These are phyloP conservation scores for Vachellia collinsii DNA, from an alignment of 306 rosid species.

Conservation along the genomic window DNA sequence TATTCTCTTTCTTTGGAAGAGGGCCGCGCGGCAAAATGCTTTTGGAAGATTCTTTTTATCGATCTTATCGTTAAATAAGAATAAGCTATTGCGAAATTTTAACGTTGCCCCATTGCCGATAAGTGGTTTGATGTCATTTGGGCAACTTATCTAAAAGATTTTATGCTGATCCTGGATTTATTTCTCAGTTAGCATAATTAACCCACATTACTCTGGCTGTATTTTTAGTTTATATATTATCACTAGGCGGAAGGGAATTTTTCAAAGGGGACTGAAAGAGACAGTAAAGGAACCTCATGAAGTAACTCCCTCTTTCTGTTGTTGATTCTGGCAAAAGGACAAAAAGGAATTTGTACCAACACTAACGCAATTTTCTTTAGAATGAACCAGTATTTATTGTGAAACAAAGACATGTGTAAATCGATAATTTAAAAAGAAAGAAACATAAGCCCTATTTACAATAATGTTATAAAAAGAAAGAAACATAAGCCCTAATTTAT, in stretches of 20 bases:
- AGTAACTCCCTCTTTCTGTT: background rate
- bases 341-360: background rate
- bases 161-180: too few species aligned
- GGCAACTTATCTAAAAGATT: slow-evolving; percentile 29
- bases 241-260: background rate
- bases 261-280: background rate
- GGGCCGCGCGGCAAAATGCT: background rate
- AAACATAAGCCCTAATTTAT: too few species aligned
- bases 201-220: too few species aligned
- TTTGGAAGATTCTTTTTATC: background rate
- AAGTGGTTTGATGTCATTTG: background rate
- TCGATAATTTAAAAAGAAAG: background rate
- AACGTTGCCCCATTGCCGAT: background rate
- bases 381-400: background rate
- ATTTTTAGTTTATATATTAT: too few species aligned
- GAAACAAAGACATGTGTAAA: background rate
- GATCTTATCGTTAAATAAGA: background rate
- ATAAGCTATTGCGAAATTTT: background rate
- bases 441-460: too few species aligned
- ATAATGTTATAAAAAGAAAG: too few species aligned
- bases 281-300: too few species aligned
- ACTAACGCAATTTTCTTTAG: background rate
- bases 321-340: background rate
- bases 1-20: background rate
- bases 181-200: too few species aligned